Percentiles rank a stretch among this genome's conserved stretches.
Conservation (phyloP, 2,329 filamentous ascomycete genomes). For the Monilinia laxa region DNA sequence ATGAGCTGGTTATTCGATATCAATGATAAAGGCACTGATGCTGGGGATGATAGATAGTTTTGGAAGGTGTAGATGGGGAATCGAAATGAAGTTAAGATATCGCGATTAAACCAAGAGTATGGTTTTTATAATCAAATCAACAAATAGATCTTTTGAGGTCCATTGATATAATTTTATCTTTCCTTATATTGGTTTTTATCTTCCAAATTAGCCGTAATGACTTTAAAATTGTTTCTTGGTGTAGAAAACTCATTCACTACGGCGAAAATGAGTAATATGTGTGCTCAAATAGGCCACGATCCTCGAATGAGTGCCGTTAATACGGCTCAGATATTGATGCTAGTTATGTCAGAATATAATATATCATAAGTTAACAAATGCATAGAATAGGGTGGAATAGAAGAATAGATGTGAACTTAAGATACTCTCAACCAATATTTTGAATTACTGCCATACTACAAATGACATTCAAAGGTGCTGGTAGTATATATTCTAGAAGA, state of each 20-base stretch:
- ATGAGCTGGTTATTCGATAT: not conserved
- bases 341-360: not conserved
- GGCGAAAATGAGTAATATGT: not conserved
- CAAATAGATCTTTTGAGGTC: too few species aligned
- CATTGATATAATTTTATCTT: too few species aligned
- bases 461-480: not conserved
- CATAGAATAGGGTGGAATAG: not conserved
- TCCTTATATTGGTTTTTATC: not conserved
- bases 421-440: not conserved
- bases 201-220: not conserved
- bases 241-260: not conserved
- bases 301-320: not conserved
- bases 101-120: not conserved
- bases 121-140: not conserved
- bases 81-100: not conserved
- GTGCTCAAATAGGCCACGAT: too few species aligned
- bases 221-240: not conserved
- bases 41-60: not conserved
- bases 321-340: not conserved
- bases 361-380: not conserved
- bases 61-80: too few species aligned
- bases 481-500: not conserved
- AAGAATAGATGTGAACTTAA: not conserved
- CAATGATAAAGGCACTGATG: not conserved
- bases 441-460: too few species aligned